Percentiles rank a stretch among this genome's conserved stretches.
These are phyloP conservation scores for Ustilago hordei DNA, from an alignment of 1,284 basidiomycete species.

Conservation along the genomic window DNA sequence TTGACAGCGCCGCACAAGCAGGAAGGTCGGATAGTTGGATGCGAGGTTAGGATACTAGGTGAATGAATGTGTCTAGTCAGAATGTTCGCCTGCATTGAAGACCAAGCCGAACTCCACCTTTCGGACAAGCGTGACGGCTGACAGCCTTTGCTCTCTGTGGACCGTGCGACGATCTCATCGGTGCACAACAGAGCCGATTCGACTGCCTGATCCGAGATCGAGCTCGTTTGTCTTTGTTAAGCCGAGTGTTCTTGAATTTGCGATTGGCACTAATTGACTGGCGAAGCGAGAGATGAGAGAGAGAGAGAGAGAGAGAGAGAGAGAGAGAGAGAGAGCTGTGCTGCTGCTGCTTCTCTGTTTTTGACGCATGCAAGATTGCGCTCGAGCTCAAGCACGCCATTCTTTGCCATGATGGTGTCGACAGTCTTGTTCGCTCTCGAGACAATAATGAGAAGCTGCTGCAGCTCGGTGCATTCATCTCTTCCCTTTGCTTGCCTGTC, in stretches of 20 bases:
- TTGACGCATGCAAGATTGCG: slow-evolving; percentile 2
- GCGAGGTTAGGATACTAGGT: not conserved
- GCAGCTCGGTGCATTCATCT: not conserved
- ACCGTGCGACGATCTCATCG: slow-evolving; percentile 12
- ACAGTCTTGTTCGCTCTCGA: not conserved
- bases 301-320: no score
- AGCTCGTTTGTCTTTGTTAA: not conserved
- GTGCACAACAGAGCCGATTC: not conserved
- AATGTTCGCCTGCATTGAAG: not conserved
- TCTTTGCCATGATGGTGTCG: slow-evolving; percentile 23
- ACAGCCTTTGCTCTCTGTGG: slow-evolving; percentile 1
- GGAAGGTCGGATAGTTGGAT: not conserved
- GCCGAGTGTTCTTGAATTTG: not conserved
- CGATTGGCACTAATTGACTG: slow-evolving; percentile 7
- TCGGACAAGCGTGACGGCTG: slow-evolving; percentile 9
- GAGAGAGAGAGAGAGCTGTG: no score
- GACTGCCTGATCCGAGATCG: not conserved
- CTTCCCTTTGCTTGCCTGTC: not conserved
- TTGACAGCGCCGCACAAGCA: not conserved
- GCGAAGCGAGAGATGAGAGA: not conserved
- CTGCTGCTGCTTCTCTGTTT: no score
- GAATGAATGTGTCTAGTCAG: not conserved
- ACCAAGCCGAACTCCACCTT: slow-evolving; percentile 21
- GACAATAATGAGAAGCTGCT: not conserved
- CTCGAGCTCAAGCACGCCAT: slow-evolving; percentile 34